Evolutionary conservation across 2,329 filamentous ascomycete genomes (phyloP).

Genomic region (Penicillium frequentans): DNA sequence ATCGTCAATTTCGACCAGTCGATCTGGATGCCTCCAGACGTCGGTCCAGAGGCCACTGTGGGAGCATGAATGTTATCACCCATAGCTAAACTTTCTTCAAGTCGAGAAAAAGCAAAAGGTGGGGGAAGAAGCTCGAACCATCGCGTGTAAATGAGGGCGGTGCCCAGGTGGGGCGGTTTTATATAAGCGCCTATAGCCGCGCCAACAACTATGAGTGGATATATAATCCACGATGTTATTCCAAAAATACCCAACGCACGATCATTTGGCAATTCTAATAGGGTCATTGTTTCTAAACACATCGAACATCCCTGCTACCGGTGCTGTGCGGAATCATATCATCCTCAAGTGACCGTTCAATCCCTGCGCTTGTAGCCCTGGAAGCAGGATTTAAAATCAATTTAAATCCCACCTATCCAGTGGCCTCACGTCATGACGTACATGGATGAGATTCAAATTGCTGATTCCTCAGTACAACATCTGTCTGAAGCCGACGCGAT

Average conservation of each 20-base stretch:
- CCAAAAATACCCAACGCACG: no score
- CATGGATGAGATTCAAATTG: slow-evolving; percentile 25
- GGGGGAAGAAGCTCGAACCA: background rate
- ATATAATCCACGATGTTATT: background rate
- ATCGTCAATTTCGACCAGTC: slow-evolving; percentile 69
- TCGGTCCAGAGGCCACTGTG: slow-evolving; percentile 76
- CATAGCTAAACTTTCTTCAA: slow-evolving; percentile 56
- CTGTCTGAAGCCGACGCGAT: slow-evolving; percentile 8
- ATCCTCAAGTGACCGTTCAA: background rate
- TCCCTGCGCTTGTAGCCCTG: slow-evolving; percentile 1
- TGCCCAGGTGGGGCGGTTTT: background rate
- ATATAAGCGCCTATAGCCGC: slow-evolving; percentile 17
- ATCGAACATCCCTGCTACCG: background rate
- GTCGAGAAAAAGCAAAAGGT: background rate
- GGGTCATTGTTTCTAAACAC: background rate
- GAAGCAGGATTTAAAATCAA: slow-evolving; percentile 4
- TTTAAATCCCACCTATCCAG: slow-evolving; percentile 18
- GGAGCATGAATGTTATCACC: slow-evolving; percentile 65
- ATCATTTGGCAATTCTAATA: background rate
- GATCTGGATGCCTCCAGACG: slow-evolving; percentile 58
- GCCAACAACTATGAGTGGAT: background rate
- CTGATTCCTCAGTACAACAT: slow-evolving; percentile 9
- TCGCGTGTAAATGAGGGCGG: background rate
- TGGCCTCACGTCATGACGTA: slow-evolving; percentile 21
- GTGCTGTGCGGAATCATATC: background rate